Conservation (phyloP, 108 stramenopile species). For the Nannochloropsis salina region DNA sequence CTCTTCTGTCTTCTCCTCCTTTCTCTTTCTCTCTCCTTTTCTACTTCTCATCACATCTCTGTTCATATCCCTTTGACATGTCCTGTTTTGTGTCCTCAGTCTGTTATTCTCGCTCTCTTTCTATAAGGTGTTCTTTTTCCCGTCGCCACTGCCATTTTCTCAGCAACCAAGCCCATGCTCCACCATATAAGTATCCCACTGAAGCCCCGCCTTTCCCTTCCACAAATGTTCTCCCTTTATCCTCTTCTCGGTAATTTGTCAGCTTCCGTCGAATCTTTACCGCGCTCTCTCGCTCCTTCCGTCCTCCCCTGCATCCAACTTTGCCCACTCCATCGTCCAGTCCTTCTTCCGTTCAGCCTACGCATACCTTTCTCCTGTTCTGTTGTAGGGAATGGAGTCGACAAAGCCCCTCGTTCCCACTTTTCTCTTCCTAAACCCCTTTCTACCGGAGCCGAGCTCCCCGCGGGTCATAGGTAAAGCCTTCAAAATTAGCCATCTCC, state of each 20-base stretch:
- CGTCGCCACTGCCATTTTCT: not conserved
- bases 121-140: not conserved
- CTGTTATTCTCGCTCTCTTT: not conserved
- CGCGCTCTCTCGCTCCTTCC: not conserved
- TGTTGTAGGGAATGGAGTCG: too few relatives aligned
- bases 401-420: too few relatives aligned
- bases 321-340: too few relatives aligned
- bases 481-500: slow-evolving; percentile 33
- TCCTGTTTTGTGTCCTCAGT: not conserved
- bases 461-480: slow-evolving; percentile 26
- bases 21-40: not conserved
- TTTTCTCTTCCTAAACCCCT: not conserved
- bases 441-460: not conserved
- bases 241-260: too few relatives aligned
- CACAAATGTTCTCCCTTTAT: too few relatives aligned
- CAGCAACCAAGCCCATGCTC: not conserved
- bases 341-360: too few relatives aligned
- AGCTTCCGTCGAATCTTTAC: not conserved
- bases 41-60: not conserved
- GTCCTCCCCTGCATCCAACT: not conserved
- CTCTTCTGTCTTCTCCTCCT: not conserved
- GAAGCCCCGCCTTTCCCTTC: too few relatives aligned
- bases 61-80: not conserved
- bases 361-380: too few relatives aligned
- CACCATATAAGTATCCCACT: not conserved